Evolutionary conservation across 2,329 filamentous ascomycete genomes (phyloP).

Genomic region (Xenosphaeropsis pyriputrescens): DNA sequence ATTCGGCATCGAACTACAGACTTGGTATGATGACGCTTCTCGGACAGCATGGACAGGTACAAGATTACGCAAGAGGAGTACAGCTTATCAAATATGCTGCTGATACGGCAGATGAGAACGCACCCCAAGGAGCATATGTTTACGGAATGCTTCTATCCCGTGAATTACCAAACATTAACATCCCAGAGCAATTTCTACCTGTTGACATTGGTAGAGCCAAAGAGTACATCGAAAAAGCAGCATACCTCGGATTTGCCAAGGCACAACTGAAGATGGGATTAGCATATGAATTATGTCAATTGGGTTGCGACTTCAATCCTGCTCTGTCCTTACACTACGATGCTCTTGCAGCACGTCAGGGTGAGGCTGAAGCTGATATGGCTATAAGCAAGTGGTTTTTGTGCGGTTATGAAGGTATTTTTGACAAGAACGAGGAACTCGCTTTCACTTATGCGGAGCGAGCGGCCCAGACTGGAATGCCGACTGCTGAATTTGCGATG

Average conservation of each 20-base stretch:
- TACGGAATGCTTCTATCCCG: conserved; percentile 88
- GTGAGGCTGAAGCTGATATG: conserved; percentile 85
- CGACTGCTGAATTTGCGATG: conserved; percentile 90
- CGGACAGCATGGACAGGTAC: conserved; percentile 79
- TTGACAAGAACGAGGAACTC: conserved; percentile 89
- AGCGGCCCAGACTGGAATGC: conserved; percentile 66
- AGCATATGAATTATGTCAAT: conserved; percentile 84
- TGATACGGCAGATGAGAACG: conserved; percentile 84
- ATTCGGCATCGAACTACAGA: conserved; percentile 77
- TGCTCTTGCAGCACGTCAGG: conserved; percentile 79
- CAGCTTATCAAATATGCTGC: conserved; percentile 75
- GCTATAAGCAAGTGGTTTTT: conserved; percentile 98
- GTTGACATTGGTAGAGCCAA: conserved; percentile 60
- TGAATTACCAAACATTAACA: conserved; percentile 77
- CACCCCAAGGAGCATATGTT: conserved; percentile 88
- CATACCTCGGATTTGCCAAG: conserved; percentile 89
- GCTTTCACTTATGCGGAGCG: conserved; percentile 84
- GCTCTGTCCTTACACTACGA: conserved; percentile 92
- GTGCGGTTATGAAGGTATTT: conserved; percentile 83
- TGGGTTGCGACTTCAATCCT: conserved; percentile 90
- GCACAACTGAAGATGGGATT: conserved; percentile 96
- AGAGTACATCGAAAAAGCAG: conserved; percentile 90
- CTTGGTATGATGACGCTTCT: conserved; percentile 96
- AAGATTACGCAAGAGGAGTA: conserved; percentile 65
- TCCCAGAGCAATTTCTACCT: conserved; percentile 57